Evolutionary conservation across 2,329 filamentous ascomycete species (phyloP).

Genomic region (Calonectria leucothoes): DNA sequence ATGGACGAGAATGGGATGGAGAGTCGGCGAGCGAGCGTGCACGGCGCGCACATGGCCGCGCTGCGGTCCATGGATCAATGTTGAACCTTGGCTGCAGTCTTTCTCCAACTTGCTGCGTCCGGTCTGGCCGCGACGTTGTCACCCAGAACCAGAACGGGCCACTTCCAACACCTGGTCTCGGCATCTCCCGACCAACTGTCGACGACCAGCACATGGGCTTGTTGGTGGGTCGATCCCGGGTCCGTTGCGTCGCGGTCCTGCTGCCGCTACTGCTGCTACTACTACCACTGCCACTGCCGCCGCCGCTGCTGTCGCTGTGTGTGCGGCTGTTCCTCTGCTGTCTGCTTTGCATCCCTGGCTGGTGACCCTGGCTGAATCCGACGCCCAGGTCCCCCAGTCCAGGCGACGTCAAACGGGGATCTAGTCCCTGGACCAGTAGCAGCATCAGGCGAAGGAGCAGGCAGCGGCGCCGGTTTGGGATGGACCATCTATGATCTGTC

Average conservation of each 20-base stretch:
- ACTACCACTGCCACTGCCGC: too few species aligned
- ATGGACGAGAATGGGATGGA: neutral
- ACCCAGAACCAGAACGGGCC: constrained; percentile 16
- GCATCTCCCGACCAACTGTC: constrained; percentile 39
- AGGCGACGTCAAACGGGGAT: constrained; percentile 30
- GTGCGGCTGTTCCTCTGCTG: constrained; percentile 31
- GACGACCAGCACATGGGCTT: constrained; percentile 29
- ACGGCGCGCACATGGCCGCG: neutral
- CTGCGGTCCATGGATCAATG: constrained; percentile 4
- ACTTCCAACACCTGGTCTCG: constrained; percentile 32
- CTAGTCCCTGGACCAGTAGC: constrained; percentile 28
- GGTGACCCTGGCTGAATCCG: constrained; percentile 34
- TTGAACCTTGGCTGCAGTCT: constrained; percentile 17
- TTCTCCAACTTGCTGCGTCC: constrained; percentile 15
- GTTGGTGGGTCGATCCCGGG: constrained; percentile 26
- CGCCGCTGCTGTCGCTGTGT: neutral
- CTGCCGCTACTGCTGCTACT: neutral
- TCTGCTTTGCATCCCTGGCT: constrained; percentile 28
- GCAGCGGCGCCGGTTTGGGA: constrained; percentile 25
- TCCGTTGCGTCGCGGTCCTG: constrained; percentile 27
- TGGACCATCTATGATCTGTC: constrained; percentile 26
- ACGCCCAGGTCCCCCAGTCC: constrained; percentile 28
- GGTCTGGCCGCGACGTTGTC: constrained; percentile 19
- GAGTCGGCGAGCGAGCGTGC: neutral
- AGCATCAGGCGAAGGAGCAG: constrained; percentile 34